Base-by-base conservation (phyloP, 2,329 filamentous ascomycete genomes). In the Fusarium setosum region DNA sequence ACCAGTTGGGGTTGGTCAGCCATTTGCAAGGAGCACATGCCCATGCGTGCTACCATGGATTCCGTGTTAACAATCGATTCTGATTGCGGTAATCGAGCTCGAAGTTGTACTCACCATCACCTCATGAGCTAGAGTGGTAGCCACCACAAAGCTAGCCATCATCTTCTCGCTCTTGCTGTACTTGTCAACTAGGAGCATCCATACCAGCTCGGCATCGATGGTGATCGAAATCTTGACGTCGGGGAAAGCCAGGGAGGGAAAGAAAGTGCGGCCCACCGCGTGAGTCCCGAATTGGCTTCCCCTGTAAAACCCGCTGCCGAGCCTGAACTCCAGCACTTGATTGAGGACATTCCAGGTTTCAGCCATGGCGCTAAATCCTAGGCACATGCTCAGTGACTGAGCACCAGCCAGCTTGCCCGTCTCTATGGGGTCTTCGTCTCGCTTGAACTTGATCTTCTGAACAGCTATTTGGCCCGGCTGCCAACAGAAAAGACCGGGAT, bases 41-140 rank as follows among this genome's bases (percentile, higher is more conserved):
- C 32, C 55, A 67, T 18, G 69, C 67, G 37, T 73, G 71, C 72
- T 73, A 3, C 11, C 23, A 34, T 40, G 15, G 11, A 34, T 15
- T 6, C 11, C 7, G 45, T 23, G 41, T 70, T 17, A 71, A 53
- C 24, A 5, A 29, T 20, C 8, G 2, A 24, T 35, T 17, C 7
- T 48, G 15, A 5, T 23, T 26, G 13, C 20, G 2, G 23, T 18
- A 17, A 48, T 18, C 23, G 7, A 9, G 6, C 12, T 21, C 8
- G 20, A 45, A 29, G 29, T n/a, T 18, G 26, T 18, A 48, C 74
- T 68, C 44, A 75, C 74, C 42, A 72, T 69, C 7, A 76, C 21
- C 51, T 76, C 74, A 20, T 76, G 74, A 11, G 69, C 54, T 8
- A 76, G 35, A 4, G 71, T 69, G 2, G 42, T 26, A 3, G 72